Evolutionary conservation across 2,329 filamentous ascomycete species (phyloP).

Genomic region (Metarhizium robertsii): DNA sequence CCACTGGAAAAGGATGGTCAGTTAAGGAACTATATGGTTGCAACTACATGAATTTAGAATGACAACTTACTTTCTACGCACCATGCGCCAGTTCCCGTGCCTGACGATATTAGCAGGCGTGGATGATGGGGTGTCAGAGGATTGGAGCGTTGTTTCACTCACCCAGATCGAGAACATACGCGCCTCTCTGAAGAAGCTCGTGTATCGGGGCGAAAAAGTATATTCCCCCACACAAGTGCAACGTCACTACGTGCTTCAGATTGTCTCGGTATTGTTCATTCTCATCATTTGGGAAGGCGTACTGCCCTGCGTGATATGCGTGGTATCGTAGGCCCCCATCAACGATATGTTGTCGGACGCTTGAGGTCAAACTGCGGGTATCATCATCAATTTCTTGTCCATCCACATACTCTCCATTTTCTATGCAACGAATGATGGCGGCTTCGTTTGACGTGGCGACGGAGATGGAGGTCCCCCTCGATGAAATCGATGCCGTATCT

Average conservation of each 20-base stretch:
- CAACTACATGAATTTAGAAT: background rate
- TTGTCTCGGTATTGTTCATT: conserved; percentile 32
- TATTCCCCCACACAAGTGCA: conserved; percentile 28
- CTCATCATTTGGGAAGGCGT: conserved; percentile 34
- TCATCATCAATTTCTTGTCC: conserved; percentile 19
- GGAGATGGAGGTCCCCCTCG: conserved; percentile 14
- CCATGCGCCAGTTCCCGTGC: conserved; percentile 43
- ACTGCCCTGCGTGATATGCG: conserved; percentile 31
- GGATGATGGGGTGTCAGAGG: background rate
- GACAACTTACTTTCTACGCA: conserved; percentile 35
- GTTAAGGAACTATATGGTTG: background rate
- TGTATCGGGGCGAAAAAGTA: conserved; percentile 36
- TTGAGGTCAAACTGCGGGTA: conserved; percentile 31
- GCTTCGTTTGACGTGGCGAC: conserved; percentile 22
- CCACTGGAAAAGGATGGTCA: conserved; percentile 25
- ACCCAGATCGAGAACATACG: conserved; percentile 38
- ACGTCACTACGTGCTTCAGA: conserved; percentile 29
- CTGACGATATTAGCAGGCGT: conserved; percentile 15
- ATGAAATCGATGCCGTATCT: background rate
- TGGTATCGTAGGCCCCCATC: conserved; percentile 31
- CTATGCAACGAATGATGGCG: conserved; percentile 21
- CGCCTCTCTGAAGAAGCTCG: conserved; percentile 26
- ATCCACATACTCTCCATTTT: conserved; percentile 19
- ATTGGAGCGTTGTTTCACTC: conserved; percentile 11
- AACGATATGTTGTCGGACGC: conserved; percentile 32